Percentiles rank a stretch among this genome's conserved stretches.
These are phyloP conservation scores for Blastocystis sp. DNA, from an alignment of 352 stramenopile species.

Conservation along the genomic window DNA sequence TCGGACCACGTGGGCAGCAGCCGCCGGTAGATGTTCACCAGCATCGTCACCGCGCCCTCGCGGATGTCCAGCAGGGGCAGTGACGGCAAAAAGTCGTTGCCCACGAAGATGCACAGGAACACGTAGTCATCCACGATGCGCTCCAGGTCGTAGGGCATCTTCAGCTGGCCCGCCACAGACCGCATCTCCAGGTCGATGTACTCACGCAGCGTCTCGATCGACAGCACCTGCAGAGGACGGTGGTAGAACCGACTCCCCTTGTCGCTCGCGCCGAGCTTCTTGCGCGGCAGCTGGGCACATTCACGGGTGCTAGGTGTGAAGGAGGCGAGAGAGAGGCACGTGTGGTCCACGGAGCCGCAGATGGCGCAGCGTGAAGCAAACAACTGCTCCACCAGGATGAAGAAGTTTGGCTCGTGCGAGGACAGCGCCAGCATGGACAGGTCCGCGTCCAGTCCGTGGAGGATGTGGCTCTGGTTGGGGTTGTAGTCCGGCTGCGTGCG, in stretches of 20 bases:
- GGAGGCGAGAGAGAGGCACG: background rate
- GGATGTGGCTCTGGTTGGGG: slow-evolving; percentile 77
- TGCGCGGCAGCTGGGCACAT: slow-evolving; percentile 75
- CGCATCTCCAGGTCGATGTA: slow-evolving; percentile 83
- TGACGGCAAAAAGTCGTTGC: slow-evolving; percentile 97
- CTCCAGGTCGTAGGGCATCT: slow-evolving; percentile 89
- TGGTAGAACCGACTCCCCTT: slow-evolving; percentile 54
- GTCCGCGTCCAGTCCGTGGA: slow-evolving; percentile 89
- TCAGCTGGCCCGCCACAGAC: slow-evolving; percentile 74
- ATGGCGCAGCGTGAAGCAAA: slow-evolving; percentile 76
- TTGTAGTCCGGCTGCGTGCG: slow-evolving; percentile 82
- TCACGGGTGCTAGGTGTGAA: slow-evolving; percentile 22
- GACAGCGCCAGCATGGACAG: slow-evolving; percentile 96
- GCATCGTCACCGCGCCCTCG: slow-evolving; percentile 73
- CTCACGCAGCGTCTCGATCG: slow-evolving; percentile 81
- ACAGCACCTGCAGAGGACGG: slow-evolving; percentile 79
- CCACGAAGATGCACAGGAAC: slow-evolving; percentile 95
- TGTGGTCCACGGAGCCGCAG: slow-evolving; percentile 34
- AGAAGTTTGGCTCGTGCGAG: slow-evolving; percentile 95
- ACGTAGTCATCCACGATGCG: slow-evolving; percentile 95
- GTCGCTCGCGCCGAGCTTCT: slow-evolving; percentile 83
- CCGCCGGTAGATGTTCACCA: slow-evolving; percentile 73
- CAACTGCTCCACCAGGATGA: slow-evolving; percentile 73
- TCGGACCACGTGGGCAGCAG: slow-evolving; percentile 41
- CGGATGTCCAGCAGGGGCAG: slow-evolving; percentile 89